Evolutionary conservation across 177 flowering plant genomes (phyloP), one percentile per base, ranked within the genome.

Genomic region (Vitis hybrid): DNA sequence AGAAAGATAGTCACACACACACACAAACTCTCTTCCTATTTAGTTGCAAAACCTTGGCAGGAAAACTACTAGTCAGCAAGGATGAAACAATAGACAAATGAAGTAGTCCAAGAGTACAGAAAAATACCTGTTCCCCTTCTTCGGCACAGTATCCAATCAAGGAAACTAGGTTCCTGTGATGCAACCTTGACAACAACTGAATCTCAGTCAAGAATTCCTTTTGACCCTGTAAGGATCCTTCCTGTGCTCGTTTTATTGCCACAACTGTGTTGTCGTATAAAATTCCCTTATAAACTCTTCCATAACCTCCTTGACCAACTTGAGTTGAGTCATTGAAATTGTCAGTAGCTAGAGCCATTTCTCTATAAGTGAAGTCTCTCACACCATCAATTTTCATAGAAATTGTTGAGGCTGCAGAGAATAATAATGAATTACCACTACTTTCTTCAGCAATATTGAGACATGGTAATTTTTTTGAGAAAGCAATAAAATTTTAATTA

Each of bases 181-280:
- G 92, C 64, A 88, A 51, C 72, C 90, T 71, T 50, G 92, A 88
- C 66, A 88, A 63, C 11, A 88, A 64, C 69, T 85, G 86, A 60
- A 88, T 88, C 67, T 88, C 92, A 21, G 90, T 88, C 18, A 78
- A 76, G 67, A 88, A 88, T 69, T 88, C 90, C 58, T 75, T 86
- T 54, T 83, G 72, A 51, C 92, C 92, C 69, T 86, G 90, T 56
- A 88, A 66, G 10, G 92, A 88, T 66, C 87, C 87, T 66, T 81
- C 83, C 69, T 82, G 83, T 46, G 92, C 90, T 46, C 90, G 87
- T 75, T 88, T 88, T 66, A 88, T 82, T 50, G 92, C 90, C n/a
- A 88, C 89, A 30, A 79, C 67, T 18, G 84, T 75, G 32, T 82
- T 81, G 72, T 86, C 85, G 63, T 81, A 80, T 11, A 88, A 74